Evolutionary conservation across 2,329 filamentous ascomycete genomes (phyloP).

Genomic region (Talaromyces rugulosus): DNA sequence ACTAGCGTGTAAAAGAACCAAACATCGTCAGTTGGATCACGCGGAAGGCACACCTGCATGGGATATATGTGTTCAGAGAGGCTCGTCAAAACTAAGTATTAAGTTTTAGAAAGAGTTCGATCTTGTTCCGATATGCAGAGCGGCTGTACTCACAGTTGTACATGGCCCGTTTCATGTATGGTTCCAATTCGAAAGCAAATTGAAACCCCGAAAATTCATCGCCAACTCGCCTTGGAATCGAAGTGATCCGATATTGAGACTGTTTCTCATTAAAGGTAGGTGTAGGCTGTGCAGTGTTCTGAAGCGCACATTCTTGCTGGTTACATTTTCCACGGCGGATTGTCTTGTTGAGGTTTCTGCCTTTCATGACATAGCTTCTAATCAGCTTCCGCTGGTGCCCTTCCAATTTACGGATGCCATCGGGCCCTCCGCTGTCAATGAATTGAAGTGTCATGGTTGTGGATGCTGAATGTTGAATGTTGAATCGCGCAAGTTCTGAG

Average conservation of each 20-base stretch:
- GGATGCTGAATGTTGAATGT: neutral
- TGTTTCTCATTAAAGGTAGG: neutral
- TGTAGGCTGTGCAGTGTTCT: neutral
- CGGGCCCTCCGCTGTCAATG: neutral
- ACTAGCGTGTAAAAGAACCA: neutral
- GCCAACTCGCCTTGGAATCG: neutral
- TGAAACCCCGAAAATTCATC: neutral
- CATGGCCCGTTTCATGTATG: neutral
- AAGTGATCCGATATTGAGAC: neutral
- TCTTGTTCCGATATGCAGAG: neutral
- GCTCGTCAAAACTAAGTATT: neutral
- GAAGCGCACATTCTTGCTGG: neutral
- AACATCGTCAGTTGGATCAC: neutral
- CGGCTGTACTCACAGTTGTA: neutral
- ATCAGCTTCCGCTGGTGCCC: neutral
- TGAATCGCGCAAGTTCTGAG: neutral
- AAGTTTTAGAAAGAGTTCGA: neutral
- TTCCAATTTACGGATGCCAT: neutral
- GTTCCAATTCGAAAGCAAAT: neutral
- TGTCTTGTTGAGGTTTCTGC: neutral
- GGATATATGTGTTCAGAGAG: neutral
- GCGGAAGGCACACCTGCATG: neutral
- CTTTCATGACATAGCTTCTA: neutral
- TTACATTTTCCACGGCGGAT: neutral
- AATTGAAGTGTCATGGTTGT: neutral